Conservation (phyloP, 495 filamentous ascomycete genomes). For the Neurospora cerealis region DNA sequence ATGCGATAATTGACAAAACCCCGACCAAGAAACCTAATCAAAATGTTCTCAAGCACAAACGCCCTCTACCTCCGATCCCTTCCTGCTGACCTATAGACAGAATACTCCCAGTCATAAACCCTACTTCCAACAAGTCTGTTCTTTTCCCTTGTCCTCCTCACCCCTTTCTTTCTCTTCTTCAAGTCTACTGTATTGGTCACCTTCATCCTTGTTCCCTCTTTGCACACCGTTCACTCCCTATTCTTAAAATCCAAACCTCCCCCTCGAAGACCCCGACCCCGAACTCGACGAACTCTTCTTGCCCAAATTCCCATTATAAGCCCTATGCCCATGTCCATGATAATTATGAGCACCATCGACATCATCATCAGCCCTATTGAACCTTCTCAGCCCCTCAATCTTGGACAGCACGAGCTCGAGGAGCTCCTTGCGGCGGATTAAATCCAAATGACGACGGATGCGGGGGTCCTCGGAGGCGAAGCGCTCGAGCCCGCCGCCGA, state of each 20-base stretch:
- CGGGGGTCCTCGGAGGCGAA: conserved; percentile 91
- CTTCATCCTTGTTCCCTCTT: background rate
- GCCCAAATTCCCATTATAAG: background rate
- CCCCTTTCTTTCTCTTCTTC: background rate
- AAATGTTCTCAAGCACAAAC: background rate
- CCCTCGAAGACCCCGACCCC: background rate
- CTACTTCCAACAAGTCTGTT: background rate
- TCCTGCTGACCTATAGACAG: background rate
- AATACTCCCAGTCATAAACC: background rate
- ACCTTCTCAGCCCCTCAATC: conserved; percentile 74
- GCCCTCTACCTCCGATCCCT: background rate
- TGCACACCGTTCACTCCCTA: background rate
- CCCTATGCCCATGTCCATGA: background rate
- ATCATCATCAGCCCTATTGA: conserved; percentile 42
- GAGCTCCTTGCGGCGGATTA: conserved; percentile 84
- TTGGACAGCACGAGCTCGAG: conserved; percentile 87
- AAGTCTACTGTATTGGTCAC: background rate
- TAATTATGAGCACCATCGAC: background rate
- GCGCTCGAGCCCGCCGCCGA: conserved; percentile 66
- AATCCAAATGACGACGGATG: conserved; percentile 77
- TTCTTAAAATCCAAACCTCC: background rate
- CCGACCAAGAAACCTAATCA: background rate
- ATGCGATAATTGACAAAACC: background rate
- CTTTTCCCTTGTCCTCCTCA: background rate
- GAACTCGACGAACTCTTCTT: background rate